Conservation (phyloP, 768 basidiomycete genomes). For the Fomitopsis serialis region DNA sequence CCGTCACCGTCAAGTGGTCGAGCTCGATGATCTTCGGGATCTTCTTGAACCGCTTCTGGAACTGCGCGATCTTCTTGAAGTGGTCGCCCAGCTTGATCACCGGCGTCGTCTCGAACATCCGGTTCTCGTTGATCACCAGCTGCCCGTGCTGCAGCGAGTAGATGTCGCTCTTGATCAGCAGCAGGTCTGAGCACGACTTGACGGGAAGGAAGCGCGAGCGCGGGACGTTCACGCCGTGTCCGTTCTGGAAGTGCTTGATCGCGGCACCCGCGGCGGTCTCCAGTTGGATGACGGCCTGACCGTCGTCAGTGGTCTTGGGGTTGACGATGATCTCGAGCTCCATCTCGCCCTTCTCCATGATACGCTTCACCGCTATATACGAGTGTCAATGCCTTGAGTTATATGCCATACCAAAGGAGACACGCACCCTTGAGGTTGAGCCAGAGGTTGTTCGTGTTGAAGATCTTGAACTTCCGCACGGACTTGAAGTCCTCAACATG, state of each 20-base stretch:
- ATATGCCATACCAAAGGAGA: background rate
- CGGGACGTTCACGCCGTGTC: slow-evolving; percentile 70
- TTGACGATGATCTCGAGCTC: slow-evolving; percentile 82
- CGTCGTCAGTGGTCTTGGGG: slow-evolving; percentile 62
- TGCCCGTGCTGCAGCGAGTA: slow-evolving; percentile 68
- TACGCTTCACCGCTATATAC: slow-evolving; percentile 57
- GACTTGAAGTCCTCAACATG: slow-evolving; percentile 74
- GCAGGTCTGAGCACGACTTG: slow-evolving; percentile 56
- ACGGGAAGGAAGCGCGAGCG: slow-evolving; percentile 68
- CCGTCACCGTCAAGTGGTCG: slow-evolving; percentile 70
- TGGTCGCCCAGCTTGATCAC: slow-evolving; percentile 76
- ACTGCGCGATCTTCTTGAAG: slow-evolving; percentile 69
- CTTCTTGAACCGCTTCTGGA: slow-evolving; percentile 73
- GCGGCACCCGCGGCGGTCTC: slow-evolving; percentile 76
- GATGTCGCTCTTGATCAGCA: slow-evolving; percentile 64
- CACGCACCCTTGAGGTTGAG: slow-evolving; percentile 41
- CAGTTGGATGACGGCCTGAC: slow-evolving; percentile 69
- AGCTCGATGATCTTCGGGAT: slow-evolving; percentile 70
- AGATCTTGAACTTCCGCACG: slow-evolving; percentile 77
- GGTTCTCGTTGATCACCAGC: slow-evolving; percentile 52
- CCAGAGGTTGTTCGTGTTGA: slow-evolving; percentile 71
- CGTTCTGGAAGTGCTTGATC: slow-evolving; percentile 65
- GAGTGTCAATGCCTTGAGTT: background rate
- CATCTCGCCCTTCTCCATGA: slow-evolving; percentile 63
- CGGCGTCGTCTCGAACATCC: slow-evolving; percentile 59